Conservation (phyloP, 2,329 filamentous ascomycete species). For the Colletotrichum destructivum region DNA sequence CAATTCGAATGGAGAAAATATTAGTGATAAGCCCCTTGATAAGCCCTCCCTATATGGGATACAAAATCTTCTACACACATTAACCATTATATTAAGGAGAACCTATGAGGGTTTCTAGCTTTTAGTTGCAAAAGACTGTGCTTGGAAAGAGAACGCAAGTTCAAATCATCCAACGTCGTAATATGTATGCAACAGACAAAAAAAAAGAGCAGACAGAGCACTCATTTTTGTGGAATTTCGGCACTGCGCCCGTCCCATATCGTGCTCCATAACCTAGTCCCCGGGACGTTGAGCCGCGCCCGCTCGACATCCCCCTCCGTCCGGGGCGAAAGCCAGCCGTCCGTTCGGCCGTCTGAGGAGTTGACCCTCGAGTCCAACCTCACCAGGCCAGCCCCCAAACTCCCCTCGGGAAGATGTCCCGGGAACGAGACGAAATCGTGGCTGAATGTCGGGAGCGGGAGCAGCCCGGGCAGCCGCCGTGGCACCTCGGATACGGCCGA, state of each 20-base stretch:
- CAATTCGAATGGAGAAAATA: too few species aligned
- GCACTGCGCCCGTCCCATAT: background rate
- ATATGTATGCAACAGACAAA: background rate
- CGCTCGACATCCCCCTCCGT: background rate
- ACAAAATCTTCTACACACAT: too few species aligned
- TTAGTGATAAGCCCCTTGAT: too few species aligned
- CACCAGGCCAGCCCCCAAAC: background rate
- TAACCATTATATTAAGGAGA: too few species aligned
- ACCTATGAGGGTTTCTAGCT: too few species aligned
- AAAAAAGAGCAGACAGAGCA: too few species aligned
- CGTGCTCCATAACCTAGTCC: background rate
- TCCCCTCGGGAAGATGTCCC: background rate
- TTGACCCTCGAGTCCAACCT: constrained; percentile 2
- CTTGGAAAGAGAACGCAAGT: background rate
- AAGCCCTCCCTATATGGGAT: too few species aligned
- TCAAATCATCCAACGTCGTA: background rate
- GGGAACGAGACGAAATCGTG: background rate
- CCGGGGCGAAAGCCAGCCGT: constrained; percentile 16
- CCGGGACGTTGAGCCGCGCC: background rate
- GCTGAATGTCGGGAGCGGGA: background rate
- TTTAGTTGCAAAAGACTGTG: too few species aligned
- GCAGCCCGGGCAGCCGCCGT: background rate
- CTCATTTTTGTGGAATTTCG: background rate
- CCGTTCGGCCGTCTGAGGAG: constrained; percentile 3
- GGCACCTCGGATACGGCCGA: background rate